phyloP scores from a whole-genome alignment of 2,329 filamentous ascomycete genomes.

The Cladosporium sp. region DNA sequence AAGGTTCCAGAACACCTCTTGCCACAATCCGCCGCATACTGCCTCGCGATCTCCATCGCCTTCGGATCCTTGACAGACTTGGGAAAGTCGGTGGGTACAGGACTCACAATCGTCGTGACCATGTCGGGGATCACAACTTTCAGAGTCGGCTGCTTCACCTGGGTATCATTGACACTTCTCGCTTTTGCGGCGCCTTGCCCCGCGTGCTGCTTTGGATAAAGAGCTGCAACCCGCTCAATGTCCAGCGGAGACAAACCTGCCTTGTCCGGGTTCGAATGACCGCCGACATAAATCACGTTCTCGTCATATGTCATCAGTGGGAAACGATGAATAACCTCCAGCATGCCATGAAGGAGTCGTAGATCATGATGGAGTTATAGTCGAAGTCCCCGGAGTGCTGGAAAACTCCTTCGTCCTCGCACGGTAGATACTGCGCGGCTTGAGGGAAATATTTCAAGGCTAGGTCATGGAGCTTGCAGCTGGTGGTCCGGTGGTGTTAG shows the following conservation, averaged over 20 bases:
- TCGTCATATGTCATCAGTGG: too few species aligned
- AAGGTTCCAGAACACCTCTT: not conserved
- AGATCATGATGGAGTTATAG: not conserved
- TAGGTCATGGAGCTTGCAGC: too few species aligned
- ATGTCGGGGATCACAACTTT: not conserved
- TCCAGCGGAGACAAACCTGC: not conserved
- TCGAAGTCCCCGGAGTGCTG: not conserved
- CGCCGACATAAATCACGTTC: not conserved
- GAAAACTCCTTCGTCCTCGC: not conserved
- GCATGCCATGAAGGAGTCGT: not conserved
- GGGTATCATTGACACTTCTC: too few species aligned
- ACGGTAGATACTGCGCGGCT: not conserved
- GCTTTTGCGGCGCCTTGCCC: too few species aligned
- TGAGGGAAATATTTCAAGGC: too few species aligned
- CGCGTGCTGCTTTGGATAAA: not conserved
- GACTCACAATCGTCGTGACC: not conserved
- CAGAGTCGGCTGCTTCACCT: not conserved
- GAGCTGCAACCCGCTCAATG: not conserved
- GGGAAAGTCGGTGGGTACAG: not conserved
- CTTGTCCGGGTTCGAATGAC: not conserved
- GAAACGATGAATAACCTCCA: not conserved
- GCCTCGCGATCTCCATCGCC: not conserved
- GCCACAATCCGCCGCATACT: not conserved
- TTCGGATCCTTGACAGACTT: not conserved
- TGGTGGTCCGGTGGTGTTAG: too few species aligned